Percentiles rank a stretch among this genome's conserved stretches.
Conservation (phyloP, 305 asterid genomes). For the Solanum aculeatissimum region DNA sequence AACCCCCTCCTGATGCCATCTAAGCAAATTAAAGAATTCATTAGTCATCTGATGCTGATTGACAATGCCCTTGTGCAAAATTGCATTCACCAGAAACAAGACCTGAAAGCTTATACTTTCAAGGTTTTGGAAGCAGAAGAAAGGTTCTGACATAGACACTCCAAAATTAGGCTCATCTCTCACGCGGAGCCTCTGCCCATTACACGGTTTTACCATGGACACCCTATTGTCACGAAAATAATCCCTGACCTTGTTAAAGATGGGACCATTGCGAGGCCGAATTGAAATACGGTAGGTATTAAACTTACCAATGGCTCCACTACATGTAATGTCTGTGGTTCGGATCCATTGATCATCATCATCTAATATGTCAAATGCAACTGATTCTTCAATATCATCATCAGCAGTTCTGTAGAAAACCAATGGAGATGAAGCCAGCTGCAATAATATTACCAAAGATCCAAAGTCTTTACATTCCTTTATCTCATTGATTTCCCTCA, state of each 20-base stretch:
- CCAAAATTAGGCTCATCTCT: slow-evolving; percentile 62
- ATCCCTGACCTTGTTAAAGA: slow-evolving; percentile 28
- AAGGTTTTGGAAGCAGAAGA: slow-evolving; percentile 50
- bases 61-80: slow-evolving; percentile 68
- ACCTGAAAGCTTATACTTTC: slow-evolving; percentile 42
- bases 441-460: slow-evolving; percentile 35
- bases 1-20: slow-evolving; percentile 42
- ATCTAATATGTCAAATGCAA: slow-evolving; percentile 67
- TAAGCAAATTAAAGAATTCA: slow-evolving; percentile 42
- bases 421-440: slow-evolving; percentile 66
- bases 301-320: slow-evolving; percentile 80
- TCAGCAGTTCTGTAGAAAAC: slow-evolving; percentile 76
- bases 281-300: slow-evolving; percentile 55
- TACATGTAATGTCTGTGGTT: slow-evolving; percentile 64
- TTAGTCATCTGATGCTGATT: slow-evolving; percentile 77
- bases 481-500: slow-evolving; percentile 62
- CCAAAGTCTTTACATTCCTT: slow-evolving; percentile 19
- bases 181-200: slow-evolving; percentile 6
- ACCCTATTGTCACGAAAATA: slow-evolving; percentile 44
- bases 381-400: slow-evolving; percentile 68
- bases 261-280: slow-evolving; percentile 39
- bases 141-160: slow-evolving; percentile 33
- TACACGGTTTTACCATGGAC: slow-evolving; percentile 1
- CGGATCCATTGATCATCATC: slow-evolving; percentile 98
- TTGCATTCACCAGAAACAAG: slow-evolving; percentile 63